phyloP scores from a whole-genome alignment of 2,329 filamentous ascomycete genomes.

The Talaromyces albobiverticillius region DNA sequence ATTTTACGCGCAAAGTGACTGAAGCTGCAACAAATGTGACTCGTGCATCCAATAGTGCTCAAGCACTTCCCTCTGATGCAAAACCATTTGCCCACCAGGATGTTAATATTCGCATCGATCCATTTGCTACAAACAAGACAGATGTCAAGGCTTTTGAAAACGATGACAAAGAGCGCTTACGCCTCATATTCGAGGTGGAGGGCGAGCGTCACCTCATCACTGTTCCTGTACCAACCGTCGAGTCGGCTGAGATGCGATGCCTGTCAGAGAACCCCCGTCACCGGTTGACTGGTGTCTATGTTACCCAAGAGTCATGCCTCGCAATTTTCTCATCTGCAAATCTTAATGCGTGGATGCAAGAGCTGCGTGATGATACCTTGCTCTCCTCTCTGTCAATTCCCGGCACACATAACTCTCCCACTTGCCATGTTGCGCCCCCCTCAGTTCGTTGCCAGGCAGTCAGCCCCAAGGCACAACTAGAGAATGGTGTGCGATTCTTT shows the following conservation, averaged over 20 bases:
- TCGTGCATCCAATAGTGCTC: constrained; percentile 43
- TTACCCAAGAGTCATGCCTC: constrained; percentile 53
- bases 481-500: constrained; percentile 90
- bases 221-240: constrained; percentile 60
- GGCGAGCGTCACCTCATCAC: constrained; percentile 70
- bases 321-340: constrained; percentile 68
- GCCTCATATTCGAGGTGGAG: constrained; percentile 67
- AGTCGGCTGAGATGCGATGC: constrained; percentile 60
- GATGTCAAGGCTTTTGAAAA: constrained; percentile 60
- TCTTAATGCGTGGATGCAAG: constrained; percentile 75
- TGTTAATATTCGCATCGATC: constrained; percentile 60
- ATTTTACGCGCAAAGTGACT: constrained; percentile 44
- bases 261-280: constrained; percentile 51
- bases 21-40: constrained; percentile 42
- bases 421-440: constrained; percentile 77
- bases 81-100: constrained; percentile 61
- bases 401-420: constrained; percentile 93
- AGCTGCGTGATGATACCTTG: constrained; percentile 67
- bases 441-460: constrained; percentile 92
- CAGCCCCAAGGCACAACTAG: constrained; percentile 70
- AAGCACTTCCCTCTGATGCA: constrained; percentile 48
- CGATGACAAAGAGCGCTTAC: constrained; percentile 62
- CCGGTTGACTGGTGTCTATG: constrained; percentile 66
- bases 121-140: constrained; percentile 66
- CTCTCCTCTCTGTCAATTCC: constrained; percentile 84